Base-by-base conservation (phyloP, 2,329 filamentous ascomycete species). In the Diaporthe sp. region DNA sequence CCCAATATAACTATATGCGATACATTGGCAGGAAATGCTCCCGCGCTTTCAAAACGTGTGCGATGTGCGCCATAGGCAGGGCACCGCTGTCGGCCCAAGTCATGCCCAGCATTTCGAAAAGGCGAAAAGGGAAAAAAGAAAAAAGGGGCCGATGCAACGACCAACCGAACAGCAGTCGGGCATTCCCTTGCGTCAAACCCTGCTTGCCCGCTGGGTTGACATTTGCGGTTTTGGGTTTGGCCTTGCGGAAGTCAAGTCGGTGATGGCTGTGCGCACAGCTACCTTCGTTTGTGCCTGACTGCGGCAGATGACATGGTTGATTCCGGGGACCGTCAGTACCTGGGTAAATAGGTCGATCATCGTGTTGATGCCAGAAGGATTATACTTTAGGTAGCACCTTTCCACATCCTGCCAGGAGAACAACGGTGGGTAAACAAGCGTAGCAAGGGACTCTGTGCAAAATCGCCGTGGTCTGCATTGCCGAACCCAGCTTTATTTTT, bases 171-270 rank as follows among this genome's bases (percentile, higher is more conserved):
- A 69, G 65, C 65, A 49, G 58, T 57, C 74, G 68, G 73, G 39
- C 46, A 72, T 68, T 72, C 58, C 73, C 68, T 75, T 72, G 68
- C 68, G 39, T 65, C 73, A 55, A 46, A 61, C 44, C 57, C 65
- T 39, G 58, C 46, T 44, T 58, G 58, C 39, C 34, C 58, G 59
- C 59, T 73, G 51, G 72, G 72, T 55, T 73, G 65, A 39, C 65
- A 28, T 69, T 28, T 22, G 65, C 49, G 49, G 65, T 69, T 69
- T 69, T 69, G 49, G 49, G 49, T 69, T 69, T 69, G 65, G 49
- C 34, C 65, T 55, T 42, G 65, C 65, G 15, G 34, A 55, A 55
- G 65, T 55, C 49, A 55, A 69, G 46, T 42, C n/a, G 34, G 34
- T 39, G 9, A 28, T 19, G 65, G 49, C 13, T 42, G 65, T 69